Base-by-base conservation (phyloP, 2,329 filamentous ascomycete genomes). In the Microdochium trichocladiopsis region DNA sequence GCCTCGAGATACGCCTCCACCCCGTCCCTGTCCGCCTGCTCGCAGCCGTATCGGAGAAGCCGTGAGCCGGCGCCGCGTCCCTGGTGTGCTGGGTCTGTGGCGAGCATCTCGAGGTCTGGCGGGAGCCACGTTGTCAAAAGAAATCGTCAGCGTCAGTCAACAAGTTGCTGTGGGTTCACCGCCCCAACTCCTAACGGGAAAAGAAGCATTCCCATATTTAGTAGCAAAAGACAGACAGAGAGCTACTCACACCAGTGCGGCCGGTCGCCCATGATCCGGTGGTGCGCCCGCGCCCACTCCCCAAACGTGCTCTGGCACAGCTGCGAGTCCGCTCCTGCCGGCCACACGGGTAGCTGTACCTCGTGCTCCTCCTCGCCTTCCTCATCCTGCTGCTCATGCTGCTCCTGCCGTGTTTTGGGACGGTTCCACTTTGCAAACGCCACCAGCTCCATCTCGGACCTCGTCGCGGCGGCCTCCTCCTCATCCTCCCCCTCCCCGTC, bases 271-370 rank as follows among this genome's bases (percentile, higher is more conserved):
- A 49, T 49, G 6, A 33, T 10, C 25, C 33, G 25, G 3, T 6
- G n/a, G 21, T 49, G 48, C 25, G n/a, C 14, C 28, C 48, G 18
- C 28, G 25, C 48, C 48, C 48, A 49, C n/a, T 49, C 48, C 10
- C 48, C 48, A 23, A 49, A 33, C 48, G 48, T 49, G 2, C 16
- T n/a, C 16, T 49, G 25, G 48, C 48, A 49, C 16, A 49, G 48
- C 14, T 6, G 25, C n/a, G 25, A 24, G 25, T 49, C 48, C n/a
- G 48, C 25, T 5, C 33, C 25, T 11, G 28, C 48, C 8, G 24
- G 48, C 48, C 48, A 49, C 25, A 10, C n/a, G 25, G 48, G 48
- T 18, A 49, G 48, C n/a, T 2, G 14, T n/a, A 16, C 14, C 6
- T 37, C 33, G 18, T 37, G 33, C 33, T 33, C 8, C 8, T 33